Percentiles rank a stretch among this genome's conserved stretches.
Conservation (phyloP, 1,139 yeast genomes). For the Lodderomyces beijingensis region DNA sequence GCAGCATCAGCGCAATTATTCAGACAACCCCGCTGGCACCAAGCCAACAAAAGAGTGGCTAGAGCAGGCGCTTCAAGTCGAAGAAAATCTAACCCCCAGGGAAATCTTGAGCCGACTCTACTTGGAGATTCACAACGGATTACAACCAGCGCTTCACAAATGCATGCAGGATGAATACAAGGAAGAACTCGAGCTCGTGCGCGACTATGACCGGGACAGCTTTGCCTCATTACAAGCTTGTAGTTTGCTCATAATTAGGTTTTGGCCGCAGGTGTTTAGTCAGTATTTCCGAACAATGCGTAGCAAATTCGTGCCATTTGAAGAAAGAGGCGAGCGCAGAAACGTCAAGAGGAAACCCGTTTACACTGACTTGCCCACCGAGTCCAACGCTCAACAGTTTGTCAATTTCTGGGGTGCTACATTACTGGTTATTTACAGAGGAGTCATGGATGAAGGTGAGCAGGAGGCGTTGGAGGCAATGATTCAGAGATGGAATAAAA, state of each 20-base stretch:
- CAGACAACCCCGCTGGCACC: background rate
- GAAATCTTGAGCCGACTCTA: slow-evolving; percentile 15
- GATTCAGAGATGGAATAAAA: slow-evolving; percentile 36
- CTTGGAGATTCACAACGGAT: slow-evolving; percentile 39
- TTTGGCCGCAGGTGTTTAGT: slow-evolving; percentile 58
- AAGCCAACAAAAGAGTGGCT: slow-evolving; percentile 1
- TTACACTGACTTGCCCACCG: slow-evolving; percentile 25
- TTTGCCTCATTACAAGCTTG: slow-evolving; percentile 40
- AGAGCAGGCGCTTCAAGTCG: background rate
- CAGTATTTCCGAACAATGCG: slow-evolving; percentile 31
- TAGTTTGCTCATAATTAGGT: slow-evolving; percentile 37
- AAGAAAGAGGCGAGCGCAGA: slow-evolving; percentile 19
- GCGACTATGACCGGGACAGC: slow-evolving; percentile 39
- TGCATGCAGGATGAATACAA: slow-evolving; percentile 56
- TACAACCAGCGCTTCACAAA: slow-evolving; percentile 45
- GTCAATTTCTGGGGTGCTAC: slow-evolving; percentile 49
- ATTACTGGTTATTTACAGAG: slow-evolving; percentile 36
- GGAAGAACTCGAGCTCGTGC: slow-evolving; percentile 47
- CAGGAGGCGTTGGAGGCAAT: slow-evolving; percentile 34
- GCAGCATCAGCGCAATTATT: background rate
- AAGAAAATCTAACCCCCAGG: slow-evolving; percentile 6
- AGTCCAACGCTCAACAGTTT: slow-evolving; percentile 28
- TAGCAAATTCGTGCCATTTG: slow-evolving; percentile 23
- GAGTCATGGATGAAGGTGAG: slow-evolving; percentile 35
- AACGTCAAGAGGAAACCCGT: slow-evolving; percentile 17